phyloP scores from a whole-genome alignment of 2,329 filamentous ascomycete species.

The Fusarium napiforme region DNA sequence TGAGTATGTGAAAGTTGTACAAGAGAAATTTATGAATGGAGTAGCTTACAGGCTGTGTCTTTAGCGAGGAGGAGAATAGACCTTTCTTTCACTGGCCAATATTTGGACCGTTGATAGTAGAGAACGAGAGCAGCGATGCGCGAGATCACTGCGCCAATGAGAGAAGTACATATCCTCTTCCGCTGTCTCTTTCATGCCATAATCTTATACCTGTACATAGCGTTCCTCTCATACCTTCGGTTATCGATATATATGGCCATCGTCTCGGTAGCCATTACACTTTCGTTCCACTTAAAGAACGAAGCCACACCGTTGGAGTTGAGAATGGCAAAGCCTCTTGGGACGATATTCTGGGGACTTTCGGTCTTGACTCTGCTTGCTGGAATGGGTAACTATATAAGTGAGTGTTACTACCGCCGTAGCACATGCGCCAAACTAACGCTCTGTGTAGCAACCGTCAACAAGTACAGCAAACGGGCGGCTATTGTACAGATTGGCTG shows the following conservation, averaged over 20 bases:
- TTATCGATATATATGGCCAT: constrained; percentile 91
- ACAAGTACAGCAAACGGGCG: constrained; percentile 79
- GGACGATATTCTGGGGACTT: constrained; percentile 87
- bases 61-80: neutral
- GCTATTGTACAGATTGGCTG: constrained; percentile 93
- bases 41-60: neutral
- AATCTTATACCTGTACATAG: constrained; percentile 46
- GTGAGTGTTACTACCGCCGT: constrained; percentile 54
- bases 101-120: constrained; percentile 75
- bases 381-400: constrained; percentile 89
- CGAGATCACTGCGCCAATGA: constrained; percentile 84
- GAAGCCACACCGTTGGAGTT: constrained; percentile 77
- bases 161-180: constrained; percentile 62
- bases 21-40: neutral
- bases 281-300: constrained; percentile 90
- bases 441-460: constrained; percentile 67
- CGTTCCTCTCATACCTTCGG: constrained; percentile 90
- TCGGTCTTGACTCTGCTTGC: constrained; percentile 79
- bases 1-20: constrained; percentile 44
- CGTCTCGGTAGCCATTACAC: constrained; percentile 87
- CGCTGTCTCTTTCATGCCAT: neutral
- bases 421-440: neutral
- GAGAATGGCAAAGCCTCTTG: constrained; percentile 83
- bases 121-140: constrained; percentile 79
- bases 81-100: constrained; percentile 59